Evolutionary conservation across 2,329 filamentous ascomycete species (phyloP).

Genomic region (Ceratocystis colombiana): DNA sequence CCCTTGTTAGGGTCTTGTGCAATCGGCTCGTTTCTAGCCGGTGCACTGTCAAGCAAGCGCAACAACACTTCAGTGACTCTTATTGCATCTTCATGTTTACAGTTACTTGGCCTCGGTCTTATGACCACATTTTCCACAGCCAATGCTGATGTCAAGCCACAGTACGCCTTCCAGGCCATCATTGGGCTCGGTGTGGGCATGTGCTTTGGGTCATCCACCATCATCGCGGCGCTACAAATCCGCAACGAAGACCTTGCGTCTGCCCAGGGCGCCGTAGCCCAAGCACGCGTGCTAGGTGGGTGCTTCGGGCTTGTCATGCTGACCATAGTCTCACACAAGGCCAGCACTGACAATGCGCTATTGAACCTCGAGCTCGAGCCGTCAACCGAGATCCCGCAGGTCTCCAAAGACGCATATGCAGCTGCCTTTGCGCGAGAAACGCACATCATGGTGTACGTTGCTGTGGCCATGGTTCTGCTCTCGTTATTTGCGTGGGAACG

Average conservation of each 20-base stretch:
- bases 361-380: constrained; percentile 36
- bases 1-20: constrained; percentile 50
- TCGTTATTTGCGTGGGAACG: constrained; percentile 40
- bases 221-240: constrained; percentile 45
- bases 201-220: constrained; percentile 47
- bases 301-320: constrained; percentile 49
- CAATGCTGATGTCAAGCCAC: constrained; percentile 33
- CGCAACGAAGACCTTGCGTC: constrained; percentile 44
- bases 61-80: constrained; percentile 47
- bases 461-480: constrained; percentile 37
- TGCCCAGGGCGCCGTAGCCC: constrained; percentile 50
- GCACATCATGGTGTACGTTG: constrained; percentile 39
- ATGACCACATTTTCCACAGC: constrained; percentile 38
- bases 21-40: constrained; percentile 46
- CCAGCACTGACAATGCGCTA: constrained; percentile 35
- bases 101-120: constrained; percentile 44
- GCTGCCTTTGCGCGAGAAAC: constrained; percentile 40
- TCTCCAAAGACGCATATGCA: constrained; percentile 38
- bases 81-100: constrained; percentile 41
- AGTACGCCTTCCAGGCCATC: constrained; percentile 47
- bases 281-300: constrained; percentile 50
- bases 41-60: constrained; percentile 42
- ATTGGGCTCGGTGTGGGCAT: constrained; percentile 52
- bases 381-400: constrained; percentile 33
- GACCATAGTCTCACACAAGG: constrained; percentile 47